phyloP scores from a whole-genome alignment of 2,329 filamentous ascomycete genomes.

The Apiospora malaysiana region DNA sequence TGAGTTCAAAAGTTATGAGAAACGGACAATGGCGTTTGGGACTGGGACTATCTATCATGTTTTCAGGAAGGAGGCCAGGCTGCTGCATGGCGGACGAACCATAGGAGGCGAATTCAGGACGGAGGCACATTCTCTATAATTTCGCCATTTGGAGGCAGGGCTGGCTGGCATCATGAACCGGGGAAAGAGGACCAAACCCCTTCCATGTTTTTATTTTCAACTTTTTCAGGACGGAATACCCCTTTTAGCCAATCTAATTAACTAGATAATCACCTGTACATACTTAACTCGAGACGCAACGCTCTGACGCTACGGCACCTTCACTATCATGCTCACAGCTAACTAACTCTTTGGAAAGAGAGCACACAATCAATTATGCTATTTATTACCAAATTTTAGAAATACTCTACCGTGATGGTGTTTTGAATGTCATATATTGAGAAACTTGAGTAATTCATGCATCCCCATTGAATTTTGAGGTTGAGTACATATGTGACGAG shows the following conservation, averaged over 20 bases:
- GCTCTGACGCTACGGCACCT: background rate
- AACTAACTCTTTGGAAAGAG: background rate
- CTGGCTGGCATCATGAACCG: slow-evolving; percentile 7
- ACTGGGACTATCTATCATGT: slow-evolving; percentile 8
- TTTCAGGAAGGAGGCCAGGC: background rate
- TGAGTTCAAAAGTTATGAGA: slow-evolving; percentile 1
- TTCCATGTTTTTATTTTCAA: background rate
- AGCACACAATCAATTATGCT: background rate
- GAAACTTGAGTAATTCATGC: background rate
- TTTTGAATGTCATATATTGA: background rate
- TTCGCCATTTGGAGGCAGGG: slow-evolving; percentile 14
- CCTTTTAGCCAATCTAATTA: slow-evolving; percentile 22
- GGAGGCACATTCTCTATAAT: slow-evolving; percentile 6
- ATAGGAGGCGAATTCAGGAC: slow-evolving; percentile 9
- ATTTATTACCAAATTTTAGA: background rate
- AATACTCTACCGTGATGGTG: background rate
- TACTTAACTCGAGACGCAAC: slow-evolving; percentile 17
- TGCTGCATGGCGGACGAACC: slow-evolving; percentile 8
- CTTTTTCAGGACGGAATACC: slow-evolving; percentile 14
- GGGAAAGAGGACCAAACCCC: background rate
- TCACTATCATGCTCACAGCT: background rate
- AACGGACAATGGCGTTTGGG: slow-evolving; percentile 6
- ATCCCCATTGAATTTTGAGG: too few relatives aligned
- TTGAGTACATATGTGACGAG: too few relatives aligned
- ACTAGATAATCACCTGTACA: slow-evolving; percentile 27